Percentiles rank a stretch among this genome's conserved stretches.
These are phyloP conservation scores for Myriosclerotinia curreyana DNA, from an alignment of 2,329 filamentous ascomycete species.

Conservation along the genomic window DNA sequence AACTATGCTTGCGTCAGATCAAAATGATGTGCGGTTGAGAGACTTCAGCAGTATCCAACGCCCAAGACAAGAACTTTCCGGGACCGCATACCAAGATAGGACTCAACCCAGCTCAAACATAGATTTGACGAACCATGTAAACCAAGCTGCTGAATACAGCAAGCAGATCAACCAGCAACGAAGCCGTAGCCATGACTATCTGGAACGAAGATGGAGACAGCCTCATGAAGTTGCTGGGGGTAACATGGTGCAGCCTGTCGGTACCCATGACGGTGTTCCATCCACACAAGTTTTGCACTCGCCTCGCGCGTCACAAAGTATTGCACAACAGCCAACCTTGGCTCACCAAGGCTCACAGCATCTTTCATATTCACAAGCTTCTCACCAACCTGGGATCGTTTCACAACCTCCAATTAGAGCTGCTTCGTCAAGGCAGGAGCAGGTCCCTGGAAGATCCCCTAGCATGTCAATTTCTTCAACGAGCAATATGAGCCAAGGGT, in stretches of 20 bases:
- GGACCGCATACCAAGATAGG: constrained; percentile 83
- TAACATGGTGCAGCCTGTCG: constrained; percentile 37
- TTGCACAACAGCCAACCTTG: constrained; percentile 52
- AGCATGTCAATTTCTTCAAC: constrained; percentile 56
- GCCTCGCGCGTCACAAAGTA: constrained; percentile 54
- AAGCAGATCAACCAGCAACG: constrained; percentile 78
- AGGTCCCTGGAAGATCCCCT: constrained; percentile 62
- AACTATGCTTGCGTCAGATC: constrained; percentile 74
- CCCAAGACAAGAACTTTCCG: constrained; percentile 84
- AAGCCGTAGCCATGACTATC: constrained; percentile 72
- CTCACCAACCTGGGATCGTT: constrained; percentile 69
- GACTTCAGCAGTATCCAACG: constrained; percentile 83
- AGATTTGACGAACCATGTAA: constrained; percentile 82
- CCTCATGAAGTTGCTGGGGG: constrained; percentile 73
- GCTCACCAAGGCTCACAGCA: constrained; percentile 44
- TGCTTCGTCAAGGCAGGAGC: constrained; percentile 59
- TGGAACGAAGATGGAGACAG: constrained; percentile 78
- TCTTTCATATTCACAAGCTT: constrained; percentile 65
- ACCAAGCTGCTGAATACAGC: constrained; percentile 88
- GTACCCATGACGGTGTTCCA: constrained; percentile 46
- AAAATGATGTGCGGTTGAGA: constrained; percentile 71
- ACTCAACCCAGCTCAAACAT: constrained; percentile 70
- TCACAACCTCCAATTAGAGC: constrained; percentile 70
- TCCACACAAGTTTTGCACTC: constrained; percentile 57
- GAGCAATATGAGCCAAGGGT: constrained; percentile 49